Evolutionary conservation across 257 asterid species (phyloP).

Genomic region (Solanum gandarillasii): DNA sequence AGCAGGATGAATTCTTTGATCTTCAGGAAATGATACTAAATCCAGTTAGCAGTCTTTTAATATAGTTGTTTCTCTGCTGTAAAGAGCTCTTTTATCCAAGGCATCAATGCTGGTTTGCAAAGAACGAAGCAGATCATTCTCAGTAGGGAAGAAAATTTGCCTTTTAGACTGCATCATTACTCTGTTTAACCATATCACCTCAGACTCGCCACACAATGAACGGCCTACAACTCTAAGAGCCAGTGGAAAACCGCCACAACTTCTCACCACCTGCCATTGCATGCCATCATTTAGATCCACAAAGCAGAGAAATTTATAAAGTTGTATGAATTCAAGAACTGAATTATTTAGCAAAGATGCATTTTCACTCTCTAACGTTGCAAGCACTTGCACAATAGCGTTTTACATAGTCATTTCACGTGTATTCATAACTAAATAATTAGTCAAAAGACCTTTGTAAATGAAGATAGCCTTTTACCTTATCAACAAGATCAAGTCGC

Average conservation of each 20-base stretch:
- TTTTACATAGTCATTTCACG: not conserved
- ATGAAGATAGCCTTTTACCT: constrained; percentile 5
- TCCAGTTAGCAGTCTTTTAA: constrained; percentile 20
- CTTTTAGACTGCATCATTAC: constrained; percentile 5
- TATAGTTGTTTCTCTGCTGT: not conserved
- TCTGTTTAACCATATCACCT: constrained; percentile 13
- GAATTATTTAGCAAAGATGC: not conserved
- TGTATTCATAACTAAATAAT: not conserved
- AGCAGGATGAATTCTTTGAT: constrained; percentile 21
- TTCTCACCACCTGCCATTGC: constrained; percentile 12
- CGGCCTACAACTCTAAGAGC: constrained; percentile 27
- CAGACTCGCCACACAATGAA: constrained; percentile 15
- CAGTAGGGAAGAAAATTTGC: constrained; percentile 7
- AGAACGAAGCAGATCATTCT: constrained; percentile 4
- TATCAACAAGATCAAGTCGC: constrained; percentile 10
- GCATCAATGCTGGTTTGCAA: constrained; percentile 20
- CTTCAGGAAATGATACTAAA: constrained; percentile 25
- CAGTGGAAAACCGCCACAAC: constrained; percentile 24
- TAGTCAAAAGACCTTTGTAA: not conserved
- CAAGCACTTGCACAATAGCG: not conserved
- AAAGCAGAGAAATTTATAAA: not conserved
- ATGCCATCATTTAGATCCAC: not conserved
- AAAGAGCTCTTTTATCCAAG: not conserved
- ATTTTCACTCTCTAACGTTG: not conserved
- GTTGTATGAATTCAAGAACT: not conserved